Evolutionary conservation across 192 early-diverging fungal genomes (phyloP), one percentile per base, ranked within the genome.

Genomic region (Podila verticillata): DNA sequence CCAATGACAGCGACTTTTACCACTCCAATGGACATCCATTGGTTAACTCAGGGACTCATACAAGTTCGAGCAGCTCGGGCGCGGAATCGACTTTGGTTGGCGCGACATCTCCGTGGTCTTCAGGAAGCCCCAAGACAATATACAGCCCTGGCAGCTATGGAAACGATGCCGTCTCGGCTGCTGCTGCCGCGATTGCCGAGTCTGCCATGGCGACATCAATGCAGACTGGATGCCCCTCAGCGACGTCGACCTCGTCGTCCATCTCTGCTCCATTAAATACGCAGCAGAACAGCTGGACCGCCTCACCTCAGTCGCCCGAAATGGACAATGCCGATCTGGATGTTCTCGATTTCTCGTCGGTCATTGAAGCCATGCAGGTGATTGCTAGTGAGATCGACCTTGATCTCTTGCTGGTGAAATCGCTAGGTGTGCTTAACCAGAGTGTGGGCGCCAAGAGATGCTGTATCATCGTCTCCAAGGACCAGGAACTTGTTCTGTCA

Each of bases 341-440:
- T 24, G 66, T 80, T 6, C 66, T 80, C 0, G 77, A 80, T 20
- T 80, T 80, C 22, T 72, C 77, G 13, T 80, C 77, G 3, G 77
- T 80, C 13, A 80, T 80, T 51, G 77, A 80, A 0, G 70, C 77
- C 5, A 80, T 80, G 77, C 77, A 80, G 28, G 77, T 72, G 5
- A 80, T 80, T 60, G 77, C 77, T 6, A 80, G 77, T 60, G 77
- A 80, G 30, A 80, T 80, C 12, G 77, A 80, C 28, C 61, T 80
- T 7, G 66, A 80, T 22, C 57, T 64, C 30, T 44, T 80, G 32
- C 57, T 80, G 20, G 70, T 80, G 61, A 80, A 80, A 61, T 80
- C 77, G 4, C 44, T 80, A 0, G 70, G 70, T 3, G 77, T 80
- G 13, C 58, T 80, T 7, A 80, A 80, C 57, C 77, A 80, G 56